Evolutionary conservation across 2,329 filamentous ascomycete genomes (phyloP).

Genomic region (Fonsecaea erecta): DNA sequence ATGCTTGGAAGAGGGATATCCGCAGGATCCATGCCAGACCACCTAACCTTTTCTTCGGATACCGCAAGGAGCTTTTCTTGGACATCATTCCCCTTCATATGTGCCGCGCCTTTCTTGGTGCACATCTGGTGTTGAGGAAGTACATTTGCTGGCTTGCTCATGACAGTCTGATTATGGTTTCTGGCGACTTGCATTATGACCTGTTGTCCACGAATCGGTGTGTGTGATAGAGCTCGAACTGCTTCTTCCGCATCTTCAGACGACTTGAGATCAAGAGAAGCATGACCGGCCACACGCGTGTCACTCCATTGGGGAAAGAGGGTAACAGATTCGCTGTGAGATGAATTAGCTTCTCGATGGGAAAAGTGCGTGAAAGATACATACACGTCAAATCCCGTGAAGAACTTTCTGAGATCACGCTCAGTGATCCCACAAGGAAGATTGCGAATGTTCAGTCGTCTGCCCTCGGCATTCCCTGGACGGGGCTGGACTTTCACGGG

Average conservation of each 20-base stretch:
- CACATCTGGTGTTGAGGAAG: background rate
- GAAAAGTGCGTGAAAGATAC: too few relatives aligned
- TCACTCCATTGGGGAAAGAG: too few relatives aligned
- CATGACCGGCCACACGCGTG: too few relatives aligned
- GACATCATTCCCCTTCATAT: background rate
- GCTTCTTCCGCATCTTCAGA: background rate
- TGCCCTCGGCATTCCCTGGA: background rate
- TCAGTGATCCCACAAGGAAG: background rate
- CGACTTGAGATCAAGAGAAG: too few relatives aligned
- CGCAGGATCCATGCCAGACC: conserved; percentile 2
- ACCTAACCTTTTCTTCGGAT: conserved; percentile 3
- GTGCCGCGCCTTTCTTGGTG: background rate
- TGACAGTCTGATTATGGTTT: too few relatives aligned
- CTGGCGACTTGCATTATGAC: too few relatives aligned
- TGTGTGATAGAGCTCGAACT: background rate
- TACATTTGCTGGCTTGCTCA: background rate
- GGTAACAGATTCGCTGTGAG: too few relatives aligned
- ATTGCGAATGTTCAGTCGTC: background rate
- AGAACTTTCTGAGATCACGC: too few relatives aligned
- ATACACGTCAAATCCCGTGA: too few relatives aligned
- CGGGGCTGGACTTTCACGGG: background rate
- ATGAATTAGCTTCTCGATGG: too few relatives aligned
- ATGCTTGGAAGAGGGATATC: conserved; percentile 25
- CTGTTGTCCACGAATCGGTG: background rate
- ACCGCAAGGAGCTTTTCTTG: background rate